phyloP scores from a whole-genome alignment of 208 protist genomes.

The Leptomonas pyrrhocoris region DNA sequence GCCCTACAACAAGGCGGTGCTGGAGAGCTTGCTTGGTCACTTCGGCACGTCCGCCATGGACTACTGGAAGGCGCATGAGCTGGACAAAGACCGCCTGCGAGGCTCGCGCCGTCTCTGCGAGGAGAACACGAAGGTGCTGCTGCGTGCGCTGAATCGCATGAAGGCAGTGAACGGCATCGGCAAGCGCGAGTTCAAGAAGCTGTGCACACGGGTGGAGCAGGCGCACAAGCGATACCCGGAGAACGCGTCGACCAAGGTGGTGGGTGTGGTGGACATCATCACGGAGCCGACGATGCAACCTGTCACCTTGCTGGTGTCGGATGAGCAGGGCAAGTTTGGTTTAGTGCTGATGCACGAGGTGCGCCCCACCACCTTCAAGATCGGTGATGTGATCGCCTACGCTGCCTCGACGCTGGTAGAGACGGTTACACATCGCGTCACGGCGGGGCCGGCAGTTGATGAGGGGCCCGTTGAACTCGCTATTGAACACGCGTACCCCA shows the following conservation, averaged over 20 bases:
- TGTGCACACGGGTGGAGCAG: conserved; percentile 42
- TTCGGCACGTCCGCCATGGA: conserved; percentile 64
- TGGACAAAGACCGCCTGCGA: conserved; percentile 61
- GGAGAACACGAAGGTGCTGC: conserved; percentile 53
- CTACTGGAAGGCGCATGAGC: conserved; percentile 53
- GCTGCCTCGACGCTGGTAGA: conserved; percentile 29
- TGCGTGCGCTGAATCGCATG: conserved; percentile 43
- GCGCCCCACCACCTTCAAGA: conserved; percentile 49
- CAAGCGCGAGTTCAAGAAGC: conserved; percentile 59
- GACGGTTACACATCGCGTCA: conserved; percentile 52
- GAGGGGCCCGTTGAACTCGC: conserved; percentile 35
- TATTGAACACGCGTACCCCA: conserved; percentile 51
- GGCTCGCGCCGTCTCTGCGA: conserved; percentile 51
- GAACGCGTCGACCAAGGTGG: conserved; percentile 24
- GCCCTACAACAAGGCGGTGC: conserved; percentile 78
- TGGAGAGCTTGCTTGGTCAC: conserved; percentile 74
- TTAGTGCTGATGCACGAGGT: conserved; percentile 74
- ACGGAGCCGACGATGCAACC: conserved; percentile 76
- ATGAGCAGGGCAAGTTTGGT: conserved; percentile 48
- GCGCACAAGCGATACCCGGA: conserved; percentile 49
- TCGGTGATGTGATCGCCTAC: conserved; percentile 61
- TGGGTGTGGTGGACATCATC: conserved; percentile 70
- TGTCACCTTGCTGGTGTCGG: conserved; percentile 50
- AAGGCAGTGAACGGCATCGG: conserved; percentile 52
- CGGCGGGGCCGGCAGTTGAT: conserved; percentile 47